These are phyloP conservation scores for Aspergillus fumigatus DNA, from an alignment of 2,329 filamentous ascomycete species.

Conservation along the genomic window DNA sequence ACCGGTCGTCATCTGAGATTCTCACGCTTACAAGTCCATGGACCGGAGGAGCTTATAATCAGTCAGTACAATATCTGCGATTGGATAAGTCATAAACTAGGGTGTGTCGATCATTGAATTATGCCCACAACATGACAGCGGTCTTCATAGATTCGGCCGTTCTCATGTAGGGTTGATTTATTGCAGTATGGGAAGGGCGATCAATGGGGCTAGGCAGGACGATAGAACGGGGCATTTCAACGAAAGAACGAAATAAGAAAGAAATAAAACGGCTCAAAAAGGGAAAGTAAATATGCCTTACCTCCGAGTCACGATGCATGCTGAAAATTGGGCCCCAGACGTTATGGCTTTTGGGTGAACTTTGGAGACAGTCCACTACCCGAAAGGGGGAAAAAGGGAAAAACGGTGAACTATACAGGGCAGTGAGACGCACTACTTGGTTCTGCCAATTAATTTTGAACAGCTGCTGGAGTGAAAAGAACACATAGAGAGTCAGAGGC, in stretches of 20 bases:
- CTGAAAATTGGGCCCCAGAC: conserved; percentile 7
- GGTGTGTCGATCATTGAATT: conserved; percentile 30
- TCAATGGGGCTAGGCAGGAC: conserved; percentile 27
- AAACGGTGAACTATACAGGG: conserved; percentile 26
- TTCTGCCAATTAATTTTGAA: conserved; percentile 3
- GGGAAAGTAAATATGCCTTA: conserved; percentile 15
- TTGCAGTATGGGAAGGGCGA: conserved; percentile 34
- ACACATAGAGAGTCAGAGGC: background rate
- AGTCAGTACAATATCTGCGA: conserved; percentile 24
- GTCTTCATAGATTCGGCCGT: conserved; percentile 34
- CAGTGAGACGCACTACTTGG: conserved; percentile 18
- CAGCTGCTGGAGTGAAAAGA: conserved; percentile 1
- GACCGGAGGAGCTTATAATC: conserved; percentile 33
- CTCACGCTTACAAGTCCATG: conserved; percentile 14
- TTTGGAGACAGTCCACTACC: background rate
- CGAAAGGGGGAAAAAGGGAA: conserved; percentile 3
- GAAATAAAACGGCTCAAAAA: conserved; percentile 11
- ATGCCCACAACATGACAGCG: conserved; percentile 35
- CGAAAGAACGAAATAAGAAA: conserved; percentile 3
- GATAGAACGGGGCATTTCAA: background rate
- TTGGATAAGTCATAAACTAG: conserved; percentile 38
- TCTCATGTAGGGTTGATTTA: conserved; percentile 29
- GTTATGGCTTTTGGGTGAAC: background rate
- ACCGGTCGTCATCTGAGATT: conserved; percentile 21
- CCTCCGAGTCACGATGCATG: conserved; percentile 10